These are phyloP conservation scores for Aspergillus texensis DNA, from an alignment of 2,329 filamentous ascomycete genomes.

Conservation along the genomic window DNA sequence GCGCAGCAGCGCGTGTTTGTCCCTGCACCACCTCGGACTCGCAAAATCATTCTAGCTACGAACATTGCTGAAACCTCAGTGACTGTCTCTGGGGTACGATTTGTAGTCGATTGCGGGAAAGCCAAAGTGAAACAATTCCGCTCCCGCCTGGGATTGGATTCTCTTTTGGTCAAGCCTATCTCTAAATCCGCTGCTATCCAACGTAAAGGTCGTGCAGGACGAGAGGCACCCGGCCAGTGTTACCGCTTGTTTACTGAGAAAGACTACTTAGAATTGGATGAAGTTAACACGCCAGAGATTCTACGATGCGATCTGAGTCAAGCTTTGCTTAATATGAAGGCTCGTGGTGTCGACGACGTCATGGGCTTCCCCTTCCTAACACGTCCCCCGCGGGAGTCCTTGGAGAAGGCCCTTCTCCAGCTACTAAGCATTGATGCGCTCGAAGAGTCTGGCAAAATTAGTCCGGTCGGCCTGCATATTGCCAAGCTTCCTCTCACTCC, in stretches of 20 bases:
- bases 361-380: constrained; percentile 84
- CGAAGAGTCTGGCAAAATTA: constrained; percentile 72
- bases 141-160: constrained; percentile 81
- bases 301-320: constrained; percentile 84
- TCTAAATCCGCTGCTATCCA: constrained; percentile 94
- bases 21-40: constrained; percentile 70
- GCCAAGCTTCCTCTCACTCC: constrained; percentile 82
- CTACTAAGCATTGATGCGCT: constrained; percentile 79
- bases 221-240: constrained; percentile 89
- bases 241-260: constrained; percentile 84
- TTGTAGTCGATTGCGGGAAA: constrained; percentile 90
- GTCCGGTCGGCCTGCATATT: constrained; percentile 72
- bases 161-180: constrained; percentile 84
- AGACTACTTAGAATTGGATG: constrained; percentile 69
- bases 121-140: constrained; percentile 93
- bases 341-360: constrained; percentile 80
- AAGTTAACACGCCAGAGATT: constrained; percentile 84
- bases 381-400: constrained; percentile 71
- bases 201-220: constrained; percentile 84
- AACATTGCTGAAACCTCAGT: constrained; percentile 99
- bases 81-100: constrained; percentile 88
- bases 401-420: constrained; percentile 80
- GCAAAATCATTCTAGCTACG: constrained; percentile 89
- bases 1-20: constrained; percentile 86
- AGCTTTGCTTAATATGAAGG: constrained; percentile 90